Conservation (phyloP, 2,329 filamentous ascomycete genomes). For the Rugonectria rugulosa region DNA sequence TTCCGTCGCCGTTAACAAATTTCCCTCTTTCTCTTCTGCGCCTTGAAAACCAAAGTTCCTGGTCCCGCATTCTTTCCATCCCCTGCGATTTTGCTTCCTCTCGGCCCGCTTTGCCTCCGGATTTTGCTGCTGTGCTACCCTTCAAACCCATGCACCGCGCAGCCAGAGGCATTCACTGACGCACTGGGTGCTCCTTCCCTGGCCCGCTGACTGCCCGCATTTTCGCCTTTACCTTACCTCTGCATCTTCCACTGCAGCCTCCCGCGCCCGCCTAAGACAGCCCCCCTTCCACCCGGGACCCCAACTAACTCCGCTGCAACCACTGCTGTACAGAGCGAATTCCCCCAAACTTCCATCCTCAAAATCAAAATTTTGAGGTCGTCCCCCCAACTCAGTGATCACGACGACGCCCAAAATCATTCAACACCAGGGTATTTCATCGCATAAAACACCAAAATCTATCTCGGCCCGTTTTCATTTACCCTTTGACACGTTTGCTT, state of each 20-base stretch:
- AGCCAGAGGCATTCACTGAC: slow-evolving; percentile 26
- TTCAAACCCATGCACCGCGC: background rate
- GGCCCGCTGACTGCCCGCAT: background rate
- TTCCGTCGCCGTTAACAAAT: slow-evolving; percentile 23
- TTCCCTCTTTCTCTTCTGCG: slow-evolving; percentile 18
- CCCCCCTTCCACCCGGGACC: slow-evolving; percentile 26
- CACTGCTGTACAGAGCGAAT: slow-evolving; percentile 29
- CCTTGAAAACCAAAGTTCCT: slow-evolving; percentile 5
- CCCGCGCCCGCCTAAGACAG: slow-evolving; percentile 11
- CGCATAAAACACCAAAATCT: slow-evolving; percentile 36
- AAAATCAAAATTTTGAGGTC: slow-evolving; percentile 45
- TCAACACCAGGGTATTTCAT: slow-evolving; percentile 46
- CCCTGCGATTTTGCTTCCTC: background rate
- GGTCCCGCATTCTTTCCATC: slow-evolving; percentile 10
- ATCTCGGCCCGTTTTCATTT: slow-evolving; percentile 39
- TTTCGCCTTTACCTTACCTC: background rate
- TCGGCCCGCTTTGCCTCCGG: slow-evolving; percentile 14
- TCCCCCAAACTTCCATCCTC: slow-evolving; percentile 30
- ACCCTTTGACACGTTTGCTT: slow-evolving; percentile 60
- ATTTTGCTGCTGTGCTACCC: slow-evolving; percentile 15
- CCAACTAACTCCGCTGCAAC: slow-evolving; percentile 30
- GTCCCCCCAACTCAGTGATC: slow-evolving; percentile 39
- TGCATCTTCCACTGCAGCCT: background rate
- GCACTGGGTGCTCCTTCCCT: background rate
- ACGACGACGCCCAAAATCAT: slow-evolving; percentile 41